A percentile compares a stretch with the other conserved stretches of the same genome.
phyloP scores from a whole-genome alignment of 2,329 filamentous ascomycete species.

The Zymoseptoria brevis region DNA sequence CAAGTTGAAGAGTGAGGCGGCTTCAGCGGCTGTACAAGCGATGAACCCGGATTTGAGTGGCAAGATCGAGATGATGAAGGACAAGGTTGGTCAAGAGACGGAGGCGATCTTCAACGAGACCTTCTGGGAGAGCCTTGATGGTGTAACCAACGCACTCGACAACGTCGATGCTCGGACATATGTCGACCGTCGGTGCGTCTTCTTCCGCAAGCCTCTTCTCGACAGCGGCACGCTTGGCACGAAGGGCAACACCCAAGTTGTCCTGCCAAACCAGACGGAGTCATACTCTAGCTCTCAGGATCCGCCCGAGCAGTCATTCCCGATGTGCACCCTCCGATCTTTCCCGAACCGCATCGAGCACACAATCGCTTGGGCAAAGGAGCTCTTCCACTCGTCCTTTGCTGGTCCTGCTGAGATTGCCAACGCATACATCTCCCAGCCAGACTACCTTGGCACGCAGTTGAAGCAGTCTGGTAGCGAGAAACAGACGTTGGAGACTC shows the following conservation, averaged over 20 bases:
- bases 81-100: slow-evolving; percentile 84
- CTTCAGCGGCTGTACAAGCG: slow-evolving; percentile 75
- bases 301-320: slow-evolving; percentile 96
- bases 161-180: slow-evolving; percentile 97
- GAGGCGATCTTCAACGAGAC: slow-evolving; percentile 90
- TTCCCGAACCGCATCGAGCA: slow-evolving; percentile 99
- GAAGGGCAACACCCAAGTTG: slow-evolving; percentile 96
- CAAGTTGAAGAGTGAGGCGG: slow-evolving; percentile 91
- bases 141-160: slow-evolving; percentile 93
- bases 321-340: slow-evolving; percentile 94
- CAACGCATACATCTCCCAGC: slow-evolving; percentile 80
- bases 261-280: slow-evolving; percentile 84
- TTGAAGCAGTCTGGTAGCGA: slow-evolving; percentile 92
- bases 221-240: slow-evolving; percentile 98
- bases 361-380: slow-evolving; percentile 95
- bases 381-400: slow-evolving; percentile 90
- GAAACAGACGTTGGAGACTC: slow-evolving; percentile 83
- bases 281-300: slow-evolving; percentile 97
- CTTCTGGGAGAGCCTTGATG: slow-evolving; percentile 82
- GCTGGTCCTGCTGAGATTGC: slow-evolving; percentile 89
- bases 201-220: slow-evolving; percentile 93
- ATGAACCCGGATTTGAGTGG: slow-evolving; percentile 93
- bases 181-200: slow-evolving; percentile 90
- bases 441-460: slow-evolving; percentile 79
- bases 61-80: slow-evolving; percentile 77